Conservation (phyloP, 805 yeast genomes). For the Metschnikowia rubicola region DNA sequence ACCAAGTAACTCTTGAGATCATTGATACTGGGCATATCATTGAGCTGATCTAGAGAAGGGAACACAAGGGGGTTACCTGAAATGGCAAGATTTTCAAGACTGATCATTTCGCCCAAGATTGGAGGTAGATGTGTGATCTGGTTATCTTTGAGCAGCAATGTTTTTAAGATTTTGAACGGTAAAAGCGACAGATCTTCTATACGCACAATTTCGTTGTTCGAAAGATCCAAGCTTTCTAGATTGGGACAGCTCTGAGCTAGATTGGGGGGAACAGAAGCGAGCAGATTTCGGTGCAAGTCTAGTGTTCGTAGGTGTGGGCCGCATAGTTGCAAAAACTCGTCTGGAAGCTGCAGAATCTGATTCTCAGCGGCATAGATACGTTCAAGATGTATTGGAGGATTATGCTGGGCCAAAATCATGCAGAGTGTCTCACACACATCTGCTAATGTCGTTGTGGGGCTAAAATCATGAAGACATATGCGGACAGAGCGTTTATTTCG, state of each 20-base stretch:
- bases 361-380: conserved; percentile 10
- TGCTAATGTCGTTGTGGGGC: conserved; percentile 10
- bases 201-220: conserved; percentile 48
- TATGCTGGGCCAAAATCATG: conserved; percentile 4
- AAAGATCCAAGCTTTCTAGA: conserved; percentile 65
- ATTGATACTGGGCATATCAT: conserved; percentile 39
- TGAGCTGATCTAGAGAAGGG: conserved; percentile 39
- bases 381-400: conserved; percentile 12
- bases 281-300: conserved; percentile 61
- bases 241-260: conserved; percentile 31
- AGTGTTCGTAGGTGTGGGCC: conserved; percentile 38
- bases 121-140: conserved; percentile 53
- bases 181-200: conserved; percentile 45
- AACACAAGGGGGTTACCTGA: conserved; percentile 58
- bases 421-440: conserved; percentile 12
- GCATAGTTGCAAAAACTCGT: conserved; percentile 11
- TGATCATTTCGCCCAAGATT: conserved; percentile 46
- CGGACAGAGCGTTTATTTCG: conserved; percentile 12
- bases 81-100: conserved; percentile 56
- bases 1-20: conserved; percentile 37
- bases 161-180: conserved; percentile 45
- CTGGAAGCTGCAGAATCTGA: conserved; percentile 9
- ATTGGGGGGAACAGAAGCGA: conserved; percentile 50
- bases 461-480: conserved; percentile 12
- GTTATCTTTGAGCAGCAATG: conserved; percentile 61